Base-by-base conservation (phyloP, 768 basidiomycete species). In the Nidula microcarpa region DNA sequence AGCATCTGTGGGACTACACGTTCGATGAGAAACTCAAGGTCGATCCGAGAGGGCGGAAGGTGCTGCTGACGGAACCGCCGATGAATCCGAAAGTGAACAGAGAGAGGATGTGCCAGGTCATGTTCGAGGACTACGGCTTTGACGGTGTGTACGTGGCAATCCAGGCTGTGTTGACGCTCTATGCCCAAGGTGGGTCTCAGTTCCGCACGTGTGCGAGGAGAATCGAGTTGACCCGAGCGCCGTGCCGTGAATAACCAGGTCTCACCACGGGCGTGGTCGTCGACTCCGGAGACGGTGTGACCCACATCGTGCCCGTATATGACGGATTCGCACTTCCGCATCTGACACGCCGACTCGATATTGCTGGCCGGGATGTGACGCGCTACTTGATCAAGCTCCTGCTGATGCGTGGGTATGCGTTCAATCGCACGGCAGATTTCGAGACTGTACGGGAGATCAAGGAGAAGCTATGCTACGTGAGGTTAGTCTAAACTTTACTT, bases 351-450 rank as follows among this genome's bases (percentile, higher is more conserved):
- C 87, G 97, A 56, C 78, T 99, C 55, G 97, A 99, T 65, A 98
- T 99, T 60, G 97, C 97, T 51, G 97, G 97, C 16, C 86, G 97
- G 58, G 97, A 99, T 67, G 97, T 99, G 46, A 99, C 97, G 45
- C 86, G 94, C 62, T 99, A 99, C 72, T 77, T 99, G 71, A 99
- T 99, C 82, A 99, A 98, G 74, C 81, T 99, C n/a, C 78, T 99
- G 34, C 84, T 98, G 61, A 98, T 98, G 95, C 86, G 96, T n/a
- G 97, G 97, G n/a, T 98, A 99, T 69, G 97, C 97, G 1, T 98
- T 99, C 81, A 98, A 99, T 73, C 86, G 97, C 39, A 99, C 97
- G 2, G 97, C 97, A 30, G 97, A 99, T 74, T 99, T 99, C 63
- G 97, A 99, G 76, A 99, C 97, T 2, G 97, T 99, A 17, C 76